phyloP scores from a whole-genome alignment of 768 basidiomycete genomes.

The Boletus rubescentipes region DNA sequence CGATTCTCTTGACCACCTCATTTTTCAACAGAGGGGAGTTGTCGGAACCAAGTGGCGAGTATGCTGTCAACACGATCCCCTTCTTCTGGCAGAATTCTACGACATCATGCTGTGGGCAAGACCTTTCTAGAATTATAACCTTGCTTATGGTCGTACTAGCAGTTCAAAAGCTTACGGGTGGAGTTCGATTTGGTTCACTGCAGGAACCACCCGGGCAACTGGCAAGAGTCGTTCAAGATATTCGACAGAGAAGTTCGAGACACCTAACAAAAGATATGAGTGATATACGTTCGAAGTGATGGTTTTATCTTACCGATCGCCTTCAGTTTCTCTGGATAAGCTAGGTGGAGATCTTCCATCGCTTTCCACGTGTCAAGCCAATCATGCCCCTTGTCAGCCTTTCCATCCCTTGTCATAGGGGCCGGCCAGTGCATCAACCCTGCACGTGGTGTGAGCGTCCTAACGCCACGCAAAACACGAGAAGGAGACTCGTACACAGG shows the following conservation, averaged over 20 bases:
- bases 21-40: slow-evolving; percentile 66
- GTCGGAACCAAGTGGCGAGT: slow-evolving; percentile 77
- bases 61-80: slow-evolving; percentile 72
- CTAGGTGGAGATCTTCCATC: slow-evolving; percentile 69
- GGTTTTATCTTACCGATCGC: slow-evolving; percentile 57
- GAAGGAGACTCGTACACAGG: slow-evolving; percentile 49
- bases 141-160: not conserved
- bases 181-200: slow-evolving; percentile 78
- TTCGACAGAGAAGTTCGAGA: slow-evolving; percentile 69
- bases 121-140: slow-evolving; percentile 32
- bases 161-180: slow-evolving; percentile 54
- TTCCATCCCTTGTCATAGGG: slow-evolving; percentile 58
- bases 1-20: slow-evolving; percentile 57
- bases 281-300: not conserved
- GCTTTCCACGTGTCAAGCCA: slow-evolving; percentile 79
- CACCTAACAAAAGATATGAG: slow-evolving; percentile 36
- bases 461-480: not conserved
- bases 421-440: slow-evolving; percentile 86
- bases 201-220: slow-evolving; percentile 57
- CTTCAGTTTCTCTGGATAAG: slow-evolving; percentile 67
- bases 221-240: slow-evolving; percentile 62
- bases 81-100: slow-evolving; percentile 58
- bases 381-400: slow-evolving; percentile 52
- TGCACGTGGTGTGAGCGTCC: slow-evolving; percentile 20
- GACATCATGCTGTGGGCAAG: slow-evolving; percentile 66